These are phyloP conservation scores for Excoecaria agallocha DNA, from an alignment of 345 rosid species.

Conservation along the genomic window DNA sequence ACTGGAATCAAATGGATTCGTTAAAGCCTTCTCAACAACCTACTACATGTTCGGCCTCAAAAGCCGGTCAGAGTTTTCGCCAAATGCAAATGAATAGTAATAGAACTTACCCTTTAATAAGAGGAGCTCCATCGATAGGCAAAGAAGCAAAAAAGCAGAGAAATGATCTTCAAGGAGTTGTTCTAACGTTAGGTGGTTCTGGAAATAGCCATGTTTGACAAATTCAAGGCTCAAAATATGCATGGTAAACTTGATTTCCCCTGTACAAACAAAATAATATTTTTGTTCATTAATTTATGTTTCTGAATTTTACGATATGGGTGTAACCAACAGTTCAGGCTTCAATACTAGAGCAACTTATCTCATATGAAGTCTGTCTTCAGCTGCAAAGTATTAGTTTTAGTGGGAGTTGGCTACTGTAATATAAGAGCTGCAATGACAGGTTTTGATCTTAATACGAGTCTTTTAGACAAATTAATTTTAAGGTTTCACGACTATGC, in stretches of 20 bases:
- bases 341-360: background rate
- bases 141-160: slow-evolving; percentile 42
- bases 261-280: slow-evolving; percentile 8
- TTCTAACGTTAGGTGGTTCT: slow-evolving; percentile 74
- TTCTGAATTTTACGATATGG: background rate
- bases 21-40: slow-evolving; percentile 24
- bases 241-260: background rate
- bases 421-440: background rate
- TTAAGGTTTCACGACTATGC: too few relatives aligned
- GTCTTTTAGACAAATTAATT: too few relatives aligned
- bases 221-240: background rate
- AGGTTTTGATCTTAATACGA: background rate
- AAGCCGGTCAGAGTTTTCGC: slow-evolving; percentile 23
- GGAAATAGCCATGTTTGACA: slow-evolving; percentile 34
- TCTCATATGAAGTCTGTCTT: background rate
- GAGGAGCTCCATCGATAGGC: slow-evolving; percentile 26
- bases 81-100: slow-evolving; percentile 20
- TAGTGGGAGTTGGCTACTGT: background rate
- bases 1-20: slow-evolving; percentile 20
- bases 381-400: background rate
- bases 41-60: slow-evolving; percentile 10
- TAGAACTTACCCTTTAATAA: slow-evolving; percentile 20
- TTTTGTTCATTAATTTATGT: background rate
- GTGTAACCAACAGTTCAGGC: background rate
- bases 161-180: slow-evolving; percentile 64